phyloP scores from a whole-genome alignment of 805 yeast species.

The Blastobotrys terrestris region DNA sequence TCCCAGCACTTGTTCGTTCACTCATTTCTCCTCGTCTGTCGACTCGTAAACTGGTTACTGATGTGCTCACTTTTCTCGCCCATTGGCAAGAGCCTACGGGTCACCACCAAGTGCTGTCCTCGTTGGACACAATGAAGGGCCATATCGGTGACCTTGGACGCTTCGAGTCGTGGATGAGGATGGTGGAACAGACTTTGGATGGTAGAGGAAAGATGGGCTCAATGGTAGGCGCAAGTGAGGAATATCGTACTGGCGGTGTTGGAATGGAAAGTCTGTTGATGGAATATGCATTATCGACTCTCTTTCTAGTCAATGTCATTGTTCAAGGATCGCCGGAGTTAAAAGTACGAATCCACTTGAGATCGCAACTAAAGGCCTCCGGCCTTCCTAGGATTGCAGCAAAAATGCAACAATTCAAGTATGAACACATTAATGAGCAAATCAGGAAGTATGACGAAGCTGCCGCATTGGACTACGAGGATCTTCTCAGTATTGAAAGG shows the following conservation, averaged over 20 bases:
- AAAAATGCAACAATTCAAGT: slow-evolving; percentile 46
- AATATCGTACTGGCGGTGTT: slow-evolving; percentile 48
- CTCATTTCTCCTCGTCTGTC: slow-evolving; percentile 66
- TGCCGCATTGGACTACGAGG: slow-evolving; percentile 51
- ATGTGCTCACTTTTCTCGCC: slow-evolving; percentile 55
- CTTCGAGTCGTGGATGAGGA: slow-evolving; percentile 65
- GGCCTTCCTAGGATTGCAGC: slow-evolving; percentile 50
- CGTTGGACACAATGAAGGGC: slow-evolving; percentile 43
- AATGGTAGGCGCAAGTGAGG: slow-evolving; percentile 86
- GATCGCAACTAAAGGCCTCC: slow-evolving; percentile 53
- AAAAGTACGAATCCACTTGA: slow-evolving; percentile 44
- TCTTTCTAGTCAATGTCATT: slow-evolving; percentile 64
- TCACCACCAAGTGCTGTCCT: slow-evolving; percentile 51
- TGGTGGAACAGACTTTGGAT: slow-evolving; percentile 61
- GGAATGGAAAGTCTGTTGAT: slow-evolving; percentile 54
- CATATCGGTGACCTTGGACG: slow-evolving; percentile 32
- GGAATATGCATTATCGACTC: slow-evolving; percentile 66
- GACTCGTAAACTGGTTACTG: slow-evolving; percentile 76
- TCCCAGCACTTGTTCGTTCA: slow-evolving; percentile 64
- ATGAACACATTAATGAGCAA: slow-evolving; percentile 58
- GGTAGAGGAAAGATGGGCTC: slow-evolving; percentile 91
- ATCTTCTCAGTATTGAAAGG: slow-evolving; percentile 35
- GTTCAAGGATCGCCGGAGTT: slow-evolving; percentile 30
- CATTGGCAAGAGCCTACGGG: slow-evolving; percentile 41
- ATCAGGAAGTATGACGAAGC: slow-evolving; percentile 53